A percentile compares a stretch with the other conserved stretches of the same genome.
Evolutionary conservation across 1,284 basidiomycete genomes (phyloP).

Genomic region (Porodaedalea pini): DNA sequence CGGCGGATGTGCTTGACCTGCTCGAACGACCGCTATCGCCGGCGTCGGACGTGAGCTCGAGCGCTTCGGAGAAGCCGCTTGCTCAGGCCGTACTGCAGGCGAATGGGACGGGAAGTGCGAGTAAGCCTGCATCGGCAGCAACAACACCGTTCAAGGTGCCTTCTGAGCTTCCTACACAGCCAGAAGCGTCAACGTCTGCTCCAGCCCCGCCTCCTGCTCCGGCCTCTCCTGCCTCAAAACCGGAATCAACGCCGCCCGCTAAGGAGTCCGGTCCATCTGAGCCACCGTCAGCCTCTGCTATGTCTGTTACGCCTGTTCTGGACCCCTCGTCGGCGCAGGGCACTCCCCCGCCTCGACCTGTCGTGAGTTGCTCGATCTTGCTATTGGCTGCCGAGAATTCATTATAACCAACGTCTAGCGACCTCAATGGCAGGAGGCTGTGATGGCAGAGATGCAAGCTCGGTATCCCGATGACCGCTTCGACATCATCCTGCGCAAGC

Average conservation of each 20-base stretch:
- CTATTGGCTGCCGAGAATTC: neutral
- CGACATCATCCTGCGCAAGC: constrained; percentile 66
- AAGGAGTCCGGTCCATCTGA: neutral
- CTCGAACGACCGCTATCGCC: constrained; percentile 46
- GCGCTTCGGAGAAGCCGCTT: constrained; percentile 64
- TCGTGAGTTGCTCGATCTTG: constrained; percentile 5
- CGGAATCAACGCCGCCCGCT: neutral
- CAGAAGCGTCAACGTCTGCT: constrained; percentile 5
- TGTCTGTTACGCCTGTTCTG: constrained; percentile 8
- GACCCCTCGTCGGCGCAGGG: constrained; percentile 1
- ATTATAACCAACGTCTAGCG: constrained; percentile 33
- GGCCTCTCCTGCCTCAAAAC: neutral
- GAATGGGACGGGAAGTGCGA: constrained; percentile 40
- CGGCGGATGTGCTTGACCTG: constrained; percentile 30
- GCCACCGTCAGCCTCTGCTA: constrained; percentile 8
- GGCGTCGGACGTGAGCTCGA: constrained; percentile 58
- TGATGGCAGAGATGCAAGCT: constrained; percentile 61
- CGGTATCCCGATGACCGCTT: constrained; percentile 84
- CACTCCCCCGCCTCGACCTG: neutral
- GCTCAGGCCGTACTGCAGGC: constrained; percentile 52
- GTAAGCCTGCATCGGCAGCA: constrained; percentile 30
- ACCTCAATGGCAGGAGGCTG: constrained; percentile 69
- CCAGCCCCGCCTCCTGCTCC: neutral
- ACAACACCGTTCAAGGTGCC: constrained; percentile 20
- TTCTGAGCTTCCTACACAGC: constrained; percentile 19